A percentile compares a stretch with the other conserved stretches of the same genome.
These are phyloP conservation scores for Aspergillus campestris DNA, from an alignment of 495 filamentous ascomycete species.

Conservation along the genomic window DNA sequence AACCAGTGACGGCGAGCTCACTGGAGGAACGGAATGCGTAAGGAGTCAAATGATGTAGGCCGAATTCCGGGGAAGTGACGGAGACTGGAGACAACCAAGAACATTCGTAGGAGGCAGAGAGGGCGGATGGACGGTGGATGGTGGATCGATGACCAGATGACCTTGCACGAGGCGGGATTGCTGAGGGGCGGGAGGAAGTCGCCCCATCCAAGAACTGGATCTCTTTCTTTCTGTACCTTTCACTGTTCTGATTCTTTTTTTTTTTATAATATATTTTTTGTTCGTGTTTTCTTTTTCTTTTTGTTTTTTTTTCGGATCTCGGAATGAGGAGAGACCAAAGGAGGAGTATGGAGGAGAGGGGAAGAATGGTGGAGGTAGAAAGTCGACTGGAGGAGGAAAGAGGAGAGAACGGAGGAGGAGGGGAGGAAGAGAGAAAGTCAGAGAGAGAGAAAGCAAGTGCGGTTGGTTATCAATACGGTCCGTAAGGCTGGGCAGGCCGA, in stretches of 20 bases:
- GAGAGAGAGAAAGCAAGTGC: constrained; percentile 17
- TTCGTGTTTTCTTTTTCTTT: not conserved
- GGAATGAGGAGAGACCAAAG: constrained; percentile 1
- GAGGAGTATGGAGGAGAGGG: constrained; percentile 1
- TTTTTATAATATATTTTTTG: too few species aligned
- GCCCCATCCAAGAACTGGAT: constrained; percentile 9
- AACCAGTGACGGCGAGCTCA: too few species aligned
- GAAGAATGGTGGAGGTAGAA: not conserved
- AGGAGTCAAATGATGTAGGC: too few species aligned
- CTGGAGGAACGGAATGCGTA: too few species aligned
- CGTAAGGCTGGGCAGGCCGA: not conserved
- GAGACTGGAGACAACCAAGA: not conserved
- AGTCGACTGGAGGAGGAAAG: constrained; percentile 6
- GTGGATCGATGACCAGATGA: constrained; percentile 14
- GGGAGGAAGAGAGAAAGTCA: constrained; percentile 9
- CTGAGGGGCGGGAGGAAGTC: constrained; percentile 11
- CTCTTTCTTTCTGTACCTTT: too few species aligned
- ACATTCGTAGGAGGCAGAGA: constrained; percentile 2
- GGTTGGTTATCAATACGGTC: constrained; percentile 16
- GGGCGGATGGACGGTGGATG: constrained; percentile 9
- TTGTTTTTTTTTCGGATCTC: not conserved
- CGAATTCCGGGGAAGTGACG: too few species aligned
- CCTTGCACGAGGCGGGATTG: constrained; percentile 7
- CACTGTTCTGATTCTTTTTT: too few species aligned
- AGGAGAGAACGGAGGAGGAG: constrained; percentile 8